These are phyloP conservation scores for Ilex asprella DNA, from an alignment of 257 asterid species.

Conservation along the genomic window DNA sequence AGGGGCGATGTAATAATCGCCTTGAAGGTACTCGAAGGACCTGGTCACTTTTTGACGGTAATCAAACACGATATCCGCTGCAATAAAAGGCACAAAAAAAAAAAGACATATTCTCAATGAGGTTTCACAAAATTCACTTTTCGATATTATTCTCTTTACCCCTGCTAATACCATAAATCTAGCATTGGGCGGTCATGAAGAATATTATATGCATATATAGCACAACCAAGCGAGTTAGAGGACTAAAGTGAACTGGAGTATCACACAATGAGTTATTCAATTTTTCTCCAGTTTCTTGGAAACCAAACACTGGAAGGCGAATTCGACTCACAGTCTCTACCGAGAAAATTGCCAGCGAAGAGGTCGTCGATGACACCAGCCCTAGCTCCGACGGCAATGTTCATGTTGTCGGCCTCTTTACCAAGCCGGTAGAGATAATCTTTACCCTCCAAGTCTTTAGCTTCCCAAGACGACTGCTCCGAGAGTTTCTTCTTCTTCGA, in stretches of 20 bases:
- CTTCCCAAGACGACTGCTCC: slow-evolving; percentile 88
- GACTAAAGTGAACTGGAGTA: too few relatives aligned
- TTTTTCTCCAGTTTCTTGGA: neutral
- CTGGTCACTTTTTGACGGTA: slow-evolving; percentile 89
- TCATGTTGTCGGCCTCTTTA: slow-evolving; percentile 91
- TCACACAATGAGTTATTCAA: neutral
- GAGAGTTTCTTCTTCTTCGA: slow-evolving; percentile 40
- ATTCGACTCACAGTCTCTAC: slow-evolving; percentile 64
- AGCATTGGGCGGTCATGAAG: too few relatives aligned
- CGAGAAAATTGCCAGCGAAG: slow-evolving; percentile 89
- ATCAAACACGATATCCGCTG: slow-evolving; percentile 97
- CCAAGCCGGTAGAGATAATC: slow-evolving; percentile 89
- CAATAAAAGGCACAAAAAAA: neutral
- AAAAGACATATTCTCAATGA: too few relatives aligned
- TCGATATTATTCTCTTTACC: too few relatives aligned
- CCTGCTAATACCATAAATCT: too few relatives aligned
- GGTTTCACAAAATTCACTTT: too few relatives aligned
- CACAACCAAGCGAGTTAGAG: too few relatives aligned
- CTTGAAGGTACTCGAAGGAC: slow-evolving; percentile 85
- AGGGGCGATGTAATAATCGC: slow-evolving; percentile 91
- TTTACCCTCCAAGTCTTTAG: slow-evolving; percentile 74
- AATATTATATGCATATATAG: too few relatives aligned
- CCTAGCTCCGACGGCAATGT: slow-evolving; percentile 88
- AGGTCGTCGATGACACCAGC: slow-evolving; percentile 88
- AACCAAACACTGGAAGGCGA: neutral